Conservation (phyloP, 306 rosid genomes). For the Chamaecrista fasciculata region DNA sequence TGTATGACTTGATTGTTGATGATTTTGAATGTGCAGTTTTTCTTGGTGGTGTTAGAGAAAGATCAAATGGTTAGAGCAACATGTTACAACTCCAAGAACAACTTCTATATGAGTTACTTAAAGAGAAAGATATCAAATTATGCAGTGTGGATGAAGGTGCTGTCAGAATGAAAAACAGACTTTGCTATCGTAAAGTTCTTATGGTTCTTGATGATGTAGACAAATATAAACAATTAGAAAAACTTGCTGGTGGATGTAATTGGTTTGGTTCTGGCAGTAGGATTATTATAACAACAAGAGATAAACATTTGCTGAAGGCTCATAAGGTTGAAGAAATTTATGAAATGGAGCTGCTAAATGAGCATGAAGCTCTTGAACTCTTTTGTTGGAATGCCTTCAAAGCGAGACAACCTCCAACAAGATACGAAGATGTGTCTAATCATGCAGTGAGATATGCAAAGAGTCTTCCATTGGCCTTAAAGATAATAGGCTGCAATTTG, state of each 20-base stretch:
- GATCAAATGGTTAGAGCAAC: background rate
- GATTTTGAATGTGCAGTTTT: background rate
- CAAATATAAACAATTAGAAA: background rate
- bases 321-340: background rate
- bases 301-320: background rate
- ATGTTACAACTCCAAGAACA: background rate
- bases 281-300: constrained; percentile 1
- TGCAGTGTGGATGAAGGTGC: background rate
- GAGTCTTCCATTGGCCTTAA: background rate
- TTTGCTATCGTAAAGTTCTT: background rate
- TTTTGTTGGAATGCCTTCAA: background rate
- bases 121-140: background rate
- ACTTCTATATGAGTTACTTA: background rate
- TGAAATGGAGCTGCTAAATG: constrained; percentile 1
- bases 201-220: constrained; percentile 10
- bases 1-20: background rate
- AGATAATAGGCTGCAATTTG: background rate
- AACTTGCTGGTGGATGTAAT: background rate
- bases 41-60: background rate
- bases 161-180: background rate
- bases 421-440: background rate
- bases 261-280: constrained; percentile 7
- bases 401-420: background rate
- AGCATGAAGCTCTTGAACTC: background rate
- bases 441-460: background rate